Percentiles rank a stretch among this genome's conserved stretches.
Evolutionary conservation across 345 rosid species (phyloP).

Genomic region (Camelina sativa): DNA sequence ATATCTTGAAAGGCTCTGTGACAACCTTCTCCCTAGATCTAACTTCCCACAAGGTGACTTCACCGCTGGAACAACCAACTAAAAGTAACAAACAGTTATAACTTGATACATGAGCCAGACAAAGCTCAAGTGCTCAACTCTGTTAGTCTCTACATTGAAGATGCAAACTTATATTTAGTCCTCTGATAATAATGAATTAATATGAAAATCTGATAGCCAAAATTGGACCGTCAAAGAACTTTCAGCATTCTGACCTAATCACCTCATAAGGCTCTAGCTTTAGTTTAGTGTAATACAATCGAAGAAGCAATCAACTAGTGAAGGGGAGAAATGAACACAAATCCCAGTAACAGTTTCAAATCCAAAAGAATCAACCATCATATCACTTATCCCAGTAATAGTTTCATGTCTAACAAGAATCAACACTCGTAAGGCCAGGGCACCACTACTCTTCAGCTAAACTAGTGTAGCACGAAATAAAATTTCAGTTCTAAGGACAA

Average conservation of each 20-base stretch:
- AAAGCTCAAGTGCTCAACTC: conserved; percentile 16
- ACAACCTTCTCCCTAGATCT: conserved; percentile 63
- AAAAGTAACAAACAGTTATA: conserved; percentile 29
- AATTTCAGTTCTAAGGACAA: not conserved
- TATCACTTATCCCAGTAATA: not conserved
- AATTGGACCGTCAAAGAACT: not conserved
- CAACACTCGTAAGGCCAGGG: not conserved
- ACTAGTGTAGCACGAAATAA: not conserved
- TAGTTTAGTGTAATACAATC: no score
- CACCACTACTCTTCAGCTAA: not conserved
- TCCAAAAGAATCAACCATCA: conserved; percentile 3
- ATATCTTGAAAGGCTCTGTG: conserved; percentile 82
- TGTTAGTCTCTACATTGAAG: conserved; percentile 15
- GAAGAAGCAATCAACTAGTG: no score
- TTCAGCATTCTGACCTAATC: not conserved
- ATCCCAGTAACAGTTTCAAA: not conserved
- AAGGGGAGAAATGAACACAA: no score
- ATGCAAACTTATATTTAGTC: not conserved
- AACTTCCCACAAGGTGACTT: conserved; percentile 87
- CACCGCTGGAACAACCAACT: conserved; percentile 90
- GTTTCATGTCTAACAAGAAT: no score
- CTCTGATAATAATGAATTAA: not conserved
- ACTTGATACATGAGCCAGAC: conserved; percentile 5
- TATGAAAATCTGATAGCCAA: conserved; percentile 2
- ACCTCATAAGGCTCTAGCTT: no score